Evolutionary conservation across 345 rosid species (phyloP), one percentile per base, ranked within the genome.

Genomic region (Eucalyptus urophylla): DNA sequence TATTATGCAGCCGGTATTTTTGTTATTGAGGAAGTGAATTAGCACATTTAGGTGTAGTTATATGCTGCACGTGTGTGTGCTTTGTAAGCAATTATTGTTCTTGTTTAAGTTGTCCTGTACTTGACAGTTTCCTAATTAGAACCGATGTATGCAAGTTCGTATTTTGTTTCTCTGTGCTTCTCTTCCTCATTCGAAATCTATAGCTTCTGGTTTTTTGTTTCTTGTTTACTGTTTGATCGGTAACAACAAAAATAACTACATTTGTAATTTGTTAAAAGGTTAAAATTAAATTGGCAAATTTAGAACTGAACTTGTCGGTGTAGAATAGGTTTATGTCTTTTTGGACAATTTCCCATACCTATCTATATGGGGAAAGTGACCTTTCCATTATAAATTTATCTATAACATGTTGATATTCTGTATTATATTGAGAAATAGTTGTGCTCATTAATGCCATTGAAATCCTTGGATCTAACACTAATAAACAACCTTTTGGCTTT

Each of bases 261-360:
- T 65, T 29, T 15, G 8, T 14, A n/a, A 65, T 65, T n/a, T 65
- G 5, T 65, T 8, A n/a, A 65, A 16, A 65, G 2, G 10, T 65
- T 65, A 65, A 14, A 4, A 15, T 2, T n/a, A n/a, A 65, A 65
- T 65, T n/a, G 19, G 14, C 19, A 65, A 14, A 7, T n/a, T 31
- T 65, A n/a, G 14, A n/a, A 65, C 0, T n/a, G 6, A 65, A n/a
- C 31, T 65, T 29, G 19, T 4, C 5, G 2, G 1, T 65, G 2
- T n/a, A 65, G 9, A 65, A 14, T n/a, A 65, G 37, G 40, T 65
- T 65, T 65, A 29, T 0, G 7, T 29, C 19, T 65, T 14, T 65
- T 8, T 65, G 33, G 9, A 65, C 5, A 29, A 65, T 29, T 65
- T n/a, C 37, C 5, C 37, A 9, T 4, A 14, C 14, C 8, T 7